Evolutionary conservation across 2,329 filamentous ascomycete species (phyloP).

Genomic region (Aspergillus fructus): DNA sequence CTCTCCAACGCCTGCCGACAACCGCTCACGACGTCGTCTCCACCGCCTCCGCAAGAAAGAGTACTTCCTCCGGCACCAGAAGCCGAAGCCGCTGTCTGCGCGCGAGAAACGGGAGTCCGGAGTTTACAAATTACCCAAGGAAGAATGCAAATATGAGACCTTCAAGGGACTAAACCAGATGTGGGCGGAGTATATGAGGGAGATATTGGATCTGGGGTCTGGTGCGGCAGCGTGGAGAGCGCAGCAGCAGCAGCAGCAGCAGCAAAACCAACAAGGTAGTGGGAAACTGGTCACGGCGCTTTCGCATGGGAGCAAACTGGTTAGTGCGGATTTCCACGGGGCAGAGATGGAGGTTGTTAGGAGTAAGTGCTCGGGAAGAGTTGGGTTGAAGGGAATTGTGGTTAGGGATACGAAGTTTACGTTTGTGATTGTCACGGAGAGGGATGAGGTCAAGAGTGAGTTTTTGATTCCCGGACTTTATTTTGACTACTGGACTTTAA

Average conservation of each 20-base stretch:
- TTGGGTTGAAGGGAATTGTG: constrained; percentile 83
- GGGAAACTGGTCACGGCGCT: constrained; percentile 55
- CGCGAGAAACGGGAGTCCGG: constrained; percentile 71
- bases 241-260: not conserved
- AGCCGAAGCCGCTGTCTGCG: constrained; percentile 71
- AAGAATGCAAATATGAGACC: constrained; percentile 68
- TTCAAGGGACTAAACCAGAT: constrained; percentile 75
- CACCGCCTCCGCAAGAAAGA: constrained; percentile 48
- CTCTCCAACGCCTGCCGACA: constrained; percentile 62
- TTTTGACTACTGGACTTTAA: not conserved
- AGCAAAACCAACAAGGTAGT: not conserved
- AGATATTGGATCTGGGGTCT: constrained; percentile 66
- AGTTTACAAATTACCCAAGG: constrained; percentile 71
- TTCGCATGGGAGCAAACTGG: constrained; percentile 60
- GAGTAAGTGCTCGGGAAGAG: constrained; percentile 75
- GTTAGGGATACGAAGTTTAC: constrained; percentile 83
- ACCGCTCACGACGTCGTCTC: constrained; percentile 54
- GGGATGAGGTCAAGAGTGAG: constrained; percentile 67
- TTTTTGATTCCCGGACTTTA: constrained; percentile 6
- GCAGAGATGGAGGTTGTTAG: constrained; percentile 79
- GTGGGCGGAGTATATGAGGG: constrained; percentile 83
- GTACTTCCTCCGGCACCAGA: constrained; percentile 49
- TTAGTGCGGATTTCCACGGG: constrained; percentile 87
- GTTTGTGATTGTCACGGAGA: constrained; percentile 77
- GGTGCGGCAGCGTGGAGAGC: constrained; percentile 15